phyloP scores from a whole-genome alignment of 345 rosid species.

The Gossypium raimondii region DNA sequence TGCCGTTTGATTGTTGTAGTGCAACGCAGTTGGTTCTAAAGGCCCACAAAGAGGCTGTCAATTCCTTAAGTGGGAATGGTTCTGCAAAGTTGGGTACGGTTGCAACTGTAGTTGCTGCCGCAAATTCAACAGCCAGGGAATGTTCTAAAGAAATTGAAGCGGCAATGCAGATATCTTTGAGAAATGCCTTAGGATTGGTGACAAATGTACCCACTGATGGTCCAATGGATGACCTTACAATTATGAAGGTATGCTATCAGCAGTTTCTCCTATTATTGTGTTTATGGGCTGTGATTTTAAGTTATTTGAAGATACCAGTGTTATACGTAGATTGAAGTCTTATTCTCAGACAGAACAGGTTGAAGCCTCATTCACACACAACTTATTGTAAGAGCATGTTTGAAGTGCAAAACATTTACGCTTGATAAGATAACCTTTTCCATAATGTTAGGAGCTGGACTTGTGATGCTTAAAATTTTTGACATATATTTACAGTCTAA shows the following conservation, averaged over 20 bases:
- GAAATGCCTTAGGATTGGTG: slow-evolving; percentile 77
- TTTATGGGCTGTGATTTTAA: background rate
- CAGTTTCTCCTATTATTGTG: slow-evolving; percentile 7
- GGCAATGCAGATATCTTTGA: slow-evolving; percentile 97
- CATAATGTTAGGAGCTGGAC: background rate
- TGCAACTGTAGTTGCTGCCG: slow-evolving; percentile 95
- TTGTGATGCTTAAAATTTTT: background rate
- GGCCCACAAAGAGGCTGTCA: slow-evolving; percentile 96
- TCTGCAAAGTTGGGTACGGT: slow-evolving; percentile 88
- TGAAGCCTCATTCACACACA: background rate
- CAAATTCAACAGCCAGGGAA: slow-evolving; percentile 92
- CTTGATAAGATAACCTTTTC: background rate
- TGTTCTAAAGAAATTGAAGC: slow-evolving; percentile 97
- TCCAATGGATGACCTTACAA: slow-evolving; percentile 89
- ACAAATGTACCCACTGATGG: slow-evolving; percentile 58
- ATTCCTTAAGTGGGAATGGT: slow-evolving; percentile 87
- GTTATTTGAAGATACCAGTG: background rate
- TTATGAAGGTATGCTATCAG: slow-evolving; percentile 66
- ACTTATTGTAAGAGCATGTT: background rate
- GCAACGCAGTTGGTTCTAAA: slow-evolving; percentile 89
- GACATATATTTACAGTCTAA: background rate
- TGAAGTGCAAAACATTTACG: slow-evolving; percentile 5
- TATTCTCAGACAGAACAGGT: background rate
- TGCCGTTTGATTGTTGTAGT: slow-evolving; percentile 29
- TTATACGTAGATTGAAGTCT: background rate